Conservation (phyloP, 164 flowering plant genomes). For the Brasenia schreberi region DNA sequence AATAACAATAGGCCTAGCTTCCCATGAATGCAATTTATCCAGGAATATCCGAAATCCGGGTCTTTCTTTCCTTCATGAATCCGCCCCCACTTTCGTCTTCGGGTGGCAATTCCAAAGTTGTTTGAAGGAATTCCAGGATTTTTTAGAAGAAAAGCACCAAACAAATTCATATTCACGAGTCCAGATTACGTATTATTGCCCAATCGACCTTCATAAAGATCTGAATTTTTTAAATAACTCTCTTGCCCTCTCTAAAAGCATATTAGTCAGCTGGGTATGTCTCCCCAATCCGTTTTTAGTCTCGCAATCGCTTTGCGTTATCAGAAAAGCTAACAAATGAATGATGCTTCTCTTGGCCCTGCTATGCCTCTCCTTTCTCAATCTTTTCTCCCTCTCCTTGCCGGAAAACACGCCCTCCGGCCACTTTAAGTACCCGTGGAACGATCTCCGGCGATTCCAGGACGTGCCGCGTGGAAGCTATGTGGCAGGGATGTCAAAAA, state of each 20-base stretch:
- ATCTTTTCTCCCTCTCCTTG: slow-evolving; percentile 19
- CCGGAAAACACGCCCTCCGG: background rate
- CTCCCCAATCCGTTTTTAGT: background rate
- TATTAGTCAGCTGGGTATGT: background rate
- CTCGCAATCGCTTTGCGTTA: background rate
- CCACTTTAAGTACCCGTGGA: slow-evolving; percentile 14
- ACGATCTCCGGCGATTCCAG: slow-evolving; percentile 16
- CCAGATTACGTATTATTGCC: no score
- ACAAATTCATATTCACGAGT: no score
- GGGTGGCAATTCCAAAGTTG: no score
- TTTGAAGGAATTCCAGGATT: no score
- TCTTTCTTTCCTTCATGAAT: no score
- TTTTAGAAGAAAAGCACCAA: no score
- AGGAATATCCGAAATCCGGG: no score
- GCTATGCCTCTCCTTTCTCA: slow-evolving; percentile 1
- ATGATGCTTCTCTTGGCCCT: slow-evolving; percentile 7
- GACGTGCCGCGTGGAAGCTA: slow-evolving; percentile 23
- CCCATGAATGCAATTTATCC: no score
- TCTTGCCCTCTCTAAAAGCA: background rate
- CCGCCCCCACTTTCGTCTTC: no score
- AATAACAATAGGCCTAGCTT: no score
- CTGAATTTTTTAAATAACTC: background rate
- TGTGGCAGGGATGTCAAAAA: slow-evolving; percentile 30
- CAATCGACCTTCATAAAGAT: no score
- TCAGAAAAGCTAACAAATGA: background rate